phyloP scores from a whole-genome alignment of 2,329 filamentous ascomycete genomes.

The Pseudogymnoascus sp. region DNA sequence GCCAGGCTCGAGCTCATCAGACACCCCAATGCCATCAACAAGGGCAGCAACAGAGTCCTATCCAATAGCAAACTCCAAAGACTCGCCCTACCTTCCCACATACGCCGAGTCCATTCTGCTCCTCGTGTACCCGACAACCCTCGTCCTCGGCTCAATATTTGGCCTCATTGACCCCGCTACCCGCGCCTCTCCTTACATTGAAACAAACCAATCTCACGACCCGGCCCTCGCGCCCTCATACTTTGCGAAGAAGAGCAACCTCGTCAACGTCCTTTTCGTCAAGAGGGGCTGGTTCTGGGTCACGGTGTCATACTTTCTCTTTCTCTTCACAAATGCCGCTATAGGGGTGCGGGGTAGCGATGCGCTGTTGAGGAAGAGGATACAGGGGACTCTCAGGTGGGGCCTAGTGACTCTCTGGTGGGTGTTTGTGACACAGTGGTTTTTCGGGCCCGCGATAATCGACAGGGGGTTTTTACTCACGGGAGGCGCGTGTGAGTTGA shows the following conservation, averaged over 20 bases:
- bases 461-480: constrained; percentile 85
- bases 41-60: not conserved
- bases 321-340: constrained; percentile 60
- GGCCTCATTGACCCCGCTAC: constrained; percentile 66
- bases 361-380: constrained; percentile 35
- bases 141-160: constrained; percentile 76
- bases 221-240: constrained; percentile 62
- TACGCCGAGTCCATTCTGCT: constrained; percentile 58
- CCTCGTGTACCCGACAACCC: constrained; percentile 63
- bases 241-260: constrained; percentile 87
- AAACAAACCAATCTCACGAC: constrained; percentile 53
- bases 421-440: constrained; percentile 92
- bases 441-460: constrained; percentile 81
- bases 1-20: constrained; percentile 10
- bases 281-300: constrained; percentile 95
- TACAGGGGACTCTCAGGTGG: constrained; percentile 61
- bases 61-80: constrained; percentile 17
- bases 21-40: constrained; percentile 8
- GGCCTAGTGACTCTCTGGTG: constrained; percentile 65
- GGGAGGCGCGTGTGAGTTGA: constrained; percentile 70
- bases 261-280: constrained; percentile 89
- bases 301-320: constrained; percentile 61
- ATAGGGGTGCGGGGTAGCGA: constrained; percentile 35
- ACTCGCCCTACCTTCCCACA: constrained; percentile 58
- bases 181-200: constrained; percentile 54